Percentiles rank a stretch among this genome's conserved stretches.
Evolutionary conservation across 441 rosid species (phyloP).

Genomic region (Biscutella auriculata): DNA sequence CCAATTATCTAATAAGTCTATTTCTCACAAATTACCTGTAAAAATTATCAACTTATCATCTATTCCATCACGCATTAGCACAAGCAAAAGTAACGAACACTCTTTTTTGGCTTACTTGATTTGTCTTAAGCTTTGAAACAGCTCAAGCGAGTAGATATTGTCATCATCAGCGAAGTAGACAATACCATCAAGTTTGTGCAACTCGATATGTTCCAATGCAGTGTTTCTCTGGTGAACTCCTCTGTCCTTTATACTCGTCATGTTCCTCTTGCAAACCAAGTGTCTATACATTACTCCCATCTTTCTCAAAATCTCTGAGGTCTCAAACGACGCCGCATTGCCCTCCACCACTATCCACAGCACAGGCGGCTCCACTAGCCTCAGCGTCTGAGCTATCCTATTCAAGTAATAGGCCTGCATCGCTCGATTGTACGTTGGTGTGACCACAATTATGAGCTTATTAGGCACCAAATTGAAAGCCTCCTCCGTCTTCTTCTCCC

Average conservation of each 20-base stretch:
- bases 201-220: conserved; percentile 71
- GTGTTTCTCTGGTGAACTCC: conserved; percentile 81
- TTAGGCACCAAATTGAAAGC: conserved; percentile 27
- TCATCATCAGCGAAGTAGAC: conserved; percentile 92
- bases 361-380: conserved; percentile 74
- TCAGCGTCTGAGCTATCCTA: conserved; percentile 64
- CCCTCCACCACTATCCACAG: conserved; percentile 90
- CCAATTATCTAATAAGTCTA: background rate
- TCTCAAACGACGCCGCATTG: conserved; percentile 58
- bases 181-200: conserved; percentile 78
- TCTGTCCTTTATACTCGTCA: conserved; percentile 51
- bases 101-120: conserved; percentile 37
- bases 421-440: conserved; percentile 84
- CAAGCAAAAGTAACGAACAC: background rate
- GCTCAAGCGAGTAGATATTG: conserved; percentile 63
- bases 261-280: conserved; percentile 47
- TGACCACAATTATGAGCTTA: conserved; percentile 71
- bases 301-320: conserved; percentile 74
- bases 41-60: background rate
- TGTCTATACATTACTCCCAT: conserved; percentile 86
- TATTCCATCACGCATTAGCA: background rate
- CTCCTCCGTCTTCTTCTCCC: background rate
- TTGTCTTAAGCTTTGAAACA: conserved; percentile 61
- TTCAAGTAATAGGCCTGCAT: conserved; percentile 65
- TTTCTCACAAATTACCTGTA: background rate